Conservation (phyloP, 805 yeast species). For the Sungouiella blattae region DNA sequence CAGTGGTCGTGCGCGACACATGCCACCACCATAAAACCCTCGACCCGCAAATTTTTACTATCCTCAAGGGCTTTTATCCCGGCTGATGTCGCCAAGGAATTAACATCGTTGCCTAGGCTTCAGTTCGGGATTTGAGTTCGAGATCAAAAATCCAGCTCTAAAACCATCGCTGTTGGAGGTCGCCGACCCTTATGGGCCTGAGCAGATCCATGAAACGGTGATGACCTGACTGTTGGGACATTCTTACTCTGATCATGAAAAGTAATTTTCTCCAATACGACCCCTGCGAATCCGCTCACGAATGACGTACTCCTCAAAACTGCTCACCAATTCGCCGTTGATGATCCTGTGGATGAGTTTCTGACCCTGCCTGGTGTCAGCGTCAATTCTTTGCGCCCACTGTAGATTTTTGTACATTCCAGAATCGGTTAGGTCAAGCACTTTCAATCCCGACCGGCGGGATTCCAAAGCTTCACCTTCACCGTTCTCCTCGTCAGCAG, state of each 20-base stretch:
- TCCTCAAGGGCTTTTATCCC: background rate
- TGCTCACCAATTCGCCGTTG: conserved; percentile 27
- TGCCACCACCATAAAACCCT: background rate
- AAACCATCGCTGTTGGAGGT: conserved; percentile 99
- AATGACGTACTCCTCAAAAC: conserved; percentile 26
- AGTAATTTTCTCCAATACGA: conserved; percentile 41
- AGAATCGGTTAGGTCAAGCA: conserved; percentile 41
- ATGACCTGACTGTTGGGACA: conserved; percentile 91
- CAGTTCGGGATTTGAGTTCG: background rate
- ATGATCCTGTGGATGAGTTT: conserved; percentile 22
- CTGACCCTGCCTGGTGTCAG: conserved; percentile 9
- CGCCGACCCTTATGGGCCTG: conserved; percentile 63
- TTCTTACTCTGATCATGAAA: conserved; percentile 16
- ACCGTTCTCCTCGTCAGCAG: conserved; percentile 1
- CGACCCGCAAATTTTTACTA: background rate
- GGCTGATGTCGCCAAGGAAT: too few relatives aligned
- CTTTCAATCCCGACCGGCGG: background rate
- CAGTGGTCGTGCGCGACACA: conserved; percentile 8
- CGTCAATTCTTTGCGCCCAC: conserved; percentile 37
- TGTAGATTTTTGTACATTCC: conserved; percentile 48
- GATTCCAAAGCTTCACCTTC: too few relatives aligned
- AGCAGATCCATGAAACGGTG: conserved; percentile 92
- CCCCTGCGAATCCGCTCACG: conserved; percentile 39
- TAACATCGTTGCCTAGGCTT: conserved; percentile 1
- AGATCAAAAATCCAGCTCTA: conserved; percentile 57